These are phyloP conservation scores for Camelina hispida DNA, from an alignment of 345 rosid genomes.

Conservation along the genomic window DNA sequence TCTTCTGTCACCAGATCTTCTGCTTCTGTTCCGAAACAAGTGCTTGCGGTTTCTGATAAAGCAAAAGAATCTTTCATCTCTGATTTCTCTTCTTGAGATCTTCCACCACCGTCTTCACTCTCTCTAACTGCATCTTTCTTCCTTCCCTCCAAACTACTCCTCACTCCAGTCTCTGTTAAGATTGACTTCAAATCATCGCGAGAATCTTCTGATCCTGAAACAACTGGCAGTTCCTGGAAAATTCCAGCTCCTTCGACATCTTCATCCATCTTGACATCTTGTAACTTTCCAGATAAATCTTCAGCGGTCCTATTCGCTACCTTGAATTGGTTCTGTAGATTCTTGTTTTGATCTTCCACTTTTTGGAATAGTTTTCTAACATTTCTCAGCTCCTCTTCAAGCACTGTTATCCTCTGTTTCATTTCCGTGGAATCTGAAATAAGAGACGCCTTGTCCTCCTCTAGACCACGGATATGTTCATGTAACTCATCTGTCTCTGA, in stretches of 20 bases:
- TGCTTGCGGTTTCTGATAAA: constrained; percentile 47
- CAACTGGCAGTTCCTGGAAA: constrained; percentile 32
- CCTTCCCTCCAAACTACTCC: constrained; percentile 18
- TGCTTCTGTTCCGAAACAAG: constrained; percentile 42
- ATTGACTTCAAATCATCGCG: constrained; percentile 25
- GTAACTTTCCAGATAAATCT: constrained; percentile 60
- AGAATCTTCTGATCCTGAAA: constrained; percentile 35
- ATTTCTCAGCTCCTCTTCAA: constrained; percentile 65
- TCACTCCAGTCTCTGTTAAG: constrained; percentile 26
- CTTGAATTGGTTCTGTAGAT: constrained; percentile 54
- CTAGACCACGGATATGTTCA: constrained; percentile 55
- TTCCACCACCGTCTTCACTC: constrained; percentile 42
- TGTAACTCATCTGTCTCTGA: constrained; percentile 66
- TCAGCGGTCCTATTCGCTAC: constrained; percentile 55
- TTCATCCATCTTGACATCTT: constrained; percentile 58
- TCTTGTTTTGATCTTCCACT: constrained; percentile 53
- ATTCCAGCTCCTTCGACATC: constrained; percentile 49
- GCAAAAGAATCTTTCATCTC: constrained; percentile 49
- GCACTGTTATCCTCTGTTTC: constrained; percentile 51
- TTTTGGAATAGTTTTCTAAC: constrained; percentile 57
- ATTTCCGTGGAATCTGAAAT: constrained; percentile 47
- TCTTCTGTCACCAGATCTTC: constrained; percentile 55
- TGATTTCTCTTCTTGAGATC: constrained; percentile 43
- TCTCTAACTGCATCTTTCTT: constrained; percentile 30
- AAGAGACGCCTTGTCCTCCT: constrained; percentile 64